Evolutionary conservation across 345 rosid genomes (phyloP).

Genomic region (Dipteronia sinensis): DNA sequence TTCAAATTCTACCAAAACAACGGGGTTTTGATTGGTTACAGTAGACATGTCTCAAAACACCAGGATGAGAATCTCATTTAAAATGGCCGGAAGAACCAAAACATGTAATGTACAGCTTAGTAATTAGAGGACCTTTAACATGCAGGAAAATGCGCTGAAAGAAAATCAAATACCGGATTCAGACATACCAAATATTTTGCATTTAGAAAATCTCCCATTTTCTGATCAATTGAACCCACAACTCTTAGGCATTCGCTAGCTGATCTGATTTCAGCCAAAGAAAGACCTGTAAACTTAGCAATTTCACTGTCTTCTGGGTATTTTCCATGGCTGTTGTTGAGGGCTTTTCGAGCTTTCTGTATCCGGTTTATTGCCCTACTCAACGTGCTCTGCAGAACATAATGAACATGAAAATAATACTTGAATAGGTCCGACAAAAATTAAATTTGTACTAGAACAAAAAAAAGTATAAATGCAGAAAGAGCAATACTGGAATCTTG

Average conservation of each 20-base stretch:
- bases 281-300: slow-evolving; percentile 58
- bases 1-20: not conserved
- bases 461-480: not conserved
- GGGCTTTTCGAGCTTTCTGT: slow-evolving; percentile 63
- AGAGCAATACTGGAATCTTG: slow-evolving; percentile 62
- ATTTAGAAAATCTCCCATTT: slow-evolving; percentile 46
- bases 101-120: not conserved
- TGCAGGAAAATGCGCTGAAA: not conserved
- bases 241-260: slow-evolving; percentile 69
- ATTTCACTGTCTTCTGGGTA: slow-evolving; percentile 60
- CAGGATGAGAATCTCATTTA: not conserved
- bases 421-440: slow-evolving; percentile 13
- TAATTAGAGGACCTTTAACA: not conserved
- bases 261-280: slow-evolving; percentile 66
- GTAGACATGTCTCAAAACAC: not conserved
- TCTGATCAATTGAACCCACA: slow-evolving; percentile 78
- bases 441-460: not conserved
- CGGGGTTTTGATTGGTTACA: not conserved
- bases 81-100: not conserved
- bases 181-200: slow-evolving; percentile 61
- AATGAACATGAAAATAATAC: slow-evolving; percentile 14
- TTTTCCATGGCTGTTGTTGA: slow-evolving; percentile 52
- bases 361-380: slow-evolving; percentile 57
- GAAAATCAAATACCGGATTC: not conserved
- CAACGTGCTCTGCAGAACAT: slow-evolving; percentile 41